Evolutionary conservation across 139 green algal species (phyloP).

Genomic region (Spirogloea muscicola): DNA sequence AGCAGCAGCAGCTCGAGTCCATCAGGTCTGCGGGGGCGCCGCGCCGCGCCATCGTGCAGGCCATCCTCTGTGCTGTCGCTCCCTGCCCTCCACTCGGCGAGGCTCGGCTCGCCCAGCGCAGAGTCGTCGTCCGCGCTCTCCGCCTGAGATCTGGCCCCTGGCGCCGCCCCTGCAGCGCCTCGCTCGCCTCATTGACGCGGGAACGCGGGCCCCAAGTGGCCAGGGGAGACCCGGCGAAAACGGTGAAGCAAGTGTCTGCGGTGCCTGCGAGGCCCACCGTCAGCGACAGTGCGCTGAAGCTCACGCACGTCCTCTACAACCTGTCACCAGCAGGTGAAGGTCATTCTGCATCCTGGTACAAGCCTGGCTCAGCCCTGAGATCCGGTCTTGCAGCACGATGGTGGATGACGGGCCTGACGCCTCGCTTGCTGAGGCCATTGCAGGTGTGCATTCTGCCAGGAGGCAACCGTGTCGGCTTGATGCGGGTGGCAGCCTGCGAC

Average conservation of each 20-base stretch:
- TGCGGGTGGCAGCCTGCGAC: too few species aligned
- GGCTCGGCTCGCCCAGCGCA: background rate
- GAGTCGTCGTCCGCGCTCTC: background rate
- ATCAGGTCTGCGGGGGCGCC: slow-evolving; percentile 18
- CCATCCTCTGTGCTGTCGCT: background rate
- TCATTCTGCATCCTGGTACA: background rate
- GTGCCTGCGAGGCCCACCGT: slow-evolving; percentile 3
- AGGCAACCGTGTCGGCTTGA: too few species aligned
- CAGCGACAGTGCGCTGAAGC: slow-evolving; percentile 37
- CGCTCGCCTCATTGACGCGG: slow-evolving; percentile 11
- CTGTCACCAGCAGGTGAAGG: slow-evolving; percentile 31
- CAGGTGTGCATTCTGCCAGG: too few species aligned
- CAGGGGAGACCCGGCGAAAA: slow-evolving; percentile 14
- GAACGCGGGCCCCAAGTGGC: slow-evolving; percentile 19
- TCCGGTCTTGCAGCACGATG: background rate
- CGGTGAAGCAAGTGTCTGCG: background rate
- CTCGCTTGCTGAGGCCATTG: background rate
- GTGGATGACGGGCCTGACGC: background rate
- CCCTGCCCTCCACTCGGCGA: background rate
- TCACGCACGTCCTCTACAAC: slow-evolving; percentile 43
- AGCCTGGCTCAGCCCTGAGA: too few species aligned
- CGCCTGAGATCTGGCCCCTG: background rate
- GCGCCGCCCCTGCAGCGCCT: background rate
- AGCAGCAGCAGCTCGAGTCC: slow-evolving; percentile 1
- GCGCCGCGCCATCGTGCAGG: background rate